Percentiles rank a stretch among this genome's conserved stretches.
These are phyloP conservation scores for Lactifluus hygrophoroides DNA, from an alignment of 768 basidiomycete genomes.

Conservation along the genomic window DNA sequence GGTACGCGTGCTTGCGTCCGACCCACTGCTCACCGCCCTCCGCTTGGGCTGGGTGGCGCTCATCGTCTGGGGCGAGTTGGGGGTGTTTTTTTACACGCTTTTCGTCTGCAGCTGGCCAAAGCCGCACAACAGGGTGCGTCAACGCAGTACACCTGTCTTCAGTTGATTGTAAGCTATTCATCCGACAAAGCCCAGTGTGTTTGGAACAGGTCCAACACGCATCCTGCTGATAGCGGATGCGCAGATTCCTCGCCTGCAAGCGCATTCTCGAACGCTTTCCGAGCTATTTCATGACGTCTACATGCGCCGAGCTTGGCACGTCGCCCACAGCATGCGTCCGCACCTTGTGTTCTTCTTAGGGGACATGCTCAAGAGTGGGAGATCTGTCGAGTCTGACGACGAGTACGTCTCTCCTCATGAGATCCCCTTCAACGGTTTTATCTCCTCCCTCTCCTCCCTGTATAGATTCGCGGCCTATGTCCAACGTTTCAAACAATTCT, in stretches of 20 bases:
- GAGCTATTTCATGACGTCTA: conserved; percentile 70
- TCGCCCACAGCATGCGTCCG: conserved; percentile 47
- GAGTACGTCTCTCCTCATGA: conserved; percentile 36
- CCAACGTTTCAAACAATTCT: conserved; percentile 59
- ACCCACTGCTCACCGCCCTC: conserved; percentile 25
- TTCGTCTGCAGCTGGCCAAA: conserved; percentile 51
- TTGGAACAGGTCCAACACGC: conserved; percentile 32
- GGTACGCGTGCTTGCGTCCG: not conserved
- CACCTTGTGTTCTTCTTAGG: conserved; percentile 77
- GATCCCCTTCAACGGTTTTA: not conserved
- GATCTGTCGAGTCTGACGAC: conserved; percentile 48
- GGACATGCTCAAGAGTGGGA: conserved; percentile 86
- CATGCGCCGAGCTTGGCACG: conserved; percentile 77
- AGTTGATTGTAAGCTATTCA: not conserved
- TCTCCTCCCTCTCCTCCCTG: not conserved
- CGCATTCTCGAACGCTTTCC: conserved; percentile 59
- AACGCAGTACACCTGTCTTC: not conserved
- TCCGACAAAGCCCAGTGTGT: not conserved
- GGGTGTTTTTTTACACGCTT: conserved; percentile 42
- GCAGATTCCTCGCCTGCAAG: conserved; percentile 57
- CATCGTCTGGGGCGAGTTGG: conserved; percentile 65
- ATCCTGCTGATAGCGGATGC: conserved; percentile 81
- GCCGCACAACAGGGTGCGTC: not conserved
- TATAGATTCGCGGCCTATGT: conserved; percentile 68
- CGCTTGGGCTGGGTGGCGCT: conserved; percentile 51